Base-by-base conservation (phyloP, 208 protist genomes). In the Crithidia expoeki region DNA sequence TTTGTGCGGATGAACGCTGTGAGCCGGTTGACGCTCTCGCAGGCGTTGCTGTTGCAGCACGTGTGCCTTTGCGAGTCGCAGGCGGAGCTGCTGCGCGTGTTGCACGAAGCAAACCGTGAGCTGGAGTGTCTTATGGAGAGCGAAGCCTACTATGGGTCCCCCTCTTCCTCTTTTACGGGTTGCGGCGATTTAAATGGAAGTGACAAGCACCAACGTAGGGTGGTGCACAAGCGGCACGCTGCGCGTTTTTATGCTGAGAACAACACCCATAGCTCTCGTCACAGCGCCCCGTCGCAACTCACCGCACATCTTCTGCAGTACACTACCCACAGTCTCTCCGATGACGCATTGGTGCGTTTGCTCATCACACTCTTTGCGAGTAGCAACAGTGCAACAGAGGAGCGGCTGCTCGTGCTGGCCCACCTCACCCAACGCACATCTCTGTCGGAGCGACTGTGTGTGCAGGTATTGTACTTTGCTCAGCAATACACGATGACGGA, bases 41-140 rank as follows among this genome's bases (percentile, higher is more conserved):
- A 94, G 40, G 80, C 81, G 10, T 32, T 90, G 21, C 46, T 94
- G 47, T 51, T 89, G 30, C 61, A 79, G 23, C 57, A 74, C 19
- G 30, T 62, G 0, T 42, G 60, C 40, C 47, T 74, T n/a, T 74
- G 68, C 40, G 67, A 80, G 61, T 51, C 59, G 12, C 67, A 80
- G 30, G 68, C 51, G 32, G 66, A 80, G 42, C 49, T 80, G 57
- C 57, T 80, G 38, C 61, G 49, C 11, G 38, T 74, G 16, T 49
- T 61, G 12, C n/a, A 68, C 51, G 25, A 11, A 16, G 19, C 9
- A 10, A 49, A 52, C 28, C 12, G 40, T 36, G 55, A 63, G 44
- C 0, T 55, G 34, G 49, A 72, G 14, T 21, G 56, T 19, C 0
- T 49, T 30, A 21, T 21, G 25, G 68, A 33, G 30, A 17, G 17